phyloP scores from a whole-genome alignment of 148 eudicot genomes.

The Camellia granthamiana region DNA sequence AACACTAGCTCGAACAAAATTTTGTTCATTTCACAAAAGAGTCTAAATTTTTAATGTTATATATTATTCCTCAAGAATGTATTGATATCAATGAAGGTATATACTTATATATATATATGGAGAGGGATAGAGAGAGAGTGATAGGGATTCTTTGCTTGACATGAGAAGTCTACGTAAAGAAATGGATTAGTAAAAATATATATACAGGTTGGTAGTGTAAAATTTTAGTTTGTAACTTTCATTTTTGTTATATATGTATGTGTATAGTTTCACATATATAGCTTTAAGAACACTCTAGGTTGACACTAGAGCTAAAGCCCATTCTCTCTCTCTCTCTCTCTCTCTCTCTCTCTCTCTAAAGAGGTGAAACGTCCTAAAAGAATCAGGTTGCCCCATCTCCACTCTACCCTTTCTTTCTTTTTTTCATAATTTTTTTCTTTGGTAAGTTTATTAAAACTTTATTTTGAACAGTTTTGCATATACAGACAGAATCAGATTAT shows the following conservation, averaged over 20 bases:
- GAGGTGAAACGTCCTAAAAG: slow-evolving; percentile 40
- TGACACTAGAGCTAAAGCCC: slow-evolving; percentile 44
- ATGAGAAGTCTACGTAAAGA: slow-evolving; percentile 31
- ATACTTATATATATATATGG: neutral
- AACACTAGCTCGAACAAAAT: too few relatives aligned
- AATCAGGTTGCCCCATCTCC: slow-evolving; percentile 40
- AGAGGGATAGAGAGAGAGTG: slow-evolving; percentile 3
- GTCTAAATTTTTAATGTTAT: too few relatives aligned
- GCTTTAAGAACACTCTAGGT: slow-evolving; percentile 56
- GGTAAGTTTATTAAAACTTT: neutral
- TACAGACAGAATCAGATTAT: neutral
- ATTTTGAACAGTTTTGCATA: neutral
- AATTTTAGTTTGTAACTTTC: slow-evolving; percentile 25
- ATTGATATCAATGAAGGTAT: neutral
- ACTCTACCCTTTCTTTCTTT: slow-evolving; percentile 23
- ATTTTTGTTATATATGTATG: slow-evolving; percentile 13
- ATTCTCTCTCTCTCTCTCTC: slow-evolving; percentile 4
- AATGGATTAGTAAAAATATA: slow-evolving; percentile 16
- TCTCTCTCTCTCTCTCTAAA: slow-evolving; percentile 14
- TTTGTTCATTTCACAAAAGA: too few relatives aligned
- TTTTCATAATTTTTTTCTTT: neutral
- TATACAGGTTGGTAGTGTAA: slow-evolving; percentile 21
- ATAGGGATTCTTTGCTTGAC: slow-evolving; percentile 23
- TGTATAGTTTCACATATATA: slow-evolving; percentile 6
- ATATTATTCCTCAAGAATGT: neutral